phyloP scores from a whole-genome alignment of 805 yeast species.

The Barnettozyma salicaria region DNA sequence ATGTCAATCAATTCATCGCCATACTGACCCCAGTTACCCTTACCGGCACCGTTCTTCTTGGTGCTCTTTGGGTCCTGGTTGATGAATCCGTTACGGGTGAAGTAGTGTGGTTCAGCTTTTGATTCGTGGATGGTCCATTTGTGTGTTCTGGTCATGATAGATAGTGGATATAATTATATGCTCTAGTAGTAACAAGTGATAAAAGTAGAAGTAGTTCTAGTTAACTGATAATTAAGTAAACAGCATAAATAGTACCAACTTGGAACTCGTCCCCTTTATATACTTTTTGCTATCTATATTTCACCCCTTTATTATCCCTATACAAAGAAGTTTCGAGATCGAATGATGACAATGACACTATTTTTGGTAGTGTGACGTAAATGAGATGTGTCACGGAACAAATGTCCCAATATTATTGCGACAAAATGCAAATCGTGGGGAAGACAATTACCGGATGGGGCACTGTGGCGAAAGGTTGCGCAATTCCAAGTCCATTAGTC shows the following conservation, averaged over 20 bases:
- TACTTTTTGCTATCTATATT: too few species aligned
- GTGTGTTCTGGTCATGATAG: slow-evolving; percentile 66
- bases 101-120: slow-evolving; percentile 59
- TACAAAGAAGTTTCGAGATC: too few species aligned
- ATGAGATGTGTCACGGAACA: neutral
- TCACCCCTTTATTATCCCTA: too few species aligned
- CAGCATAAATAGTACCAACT: too few species aligned
- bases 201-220: neutral
- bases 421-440: slow-evolving; percentile 6
- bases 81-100: slow-evolving; percentile 67
- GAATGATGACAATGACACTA: neutral
- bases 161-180: too few species aligned
- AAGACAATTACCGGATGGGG: too few species aligned
- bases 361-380: slow-evolving; percentile 1
- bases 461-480: too few species aligned
- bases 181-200: too few species aligned
- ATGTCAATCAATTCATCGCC: slow-evolving; percentile 73
- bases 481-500: too few species aligned
- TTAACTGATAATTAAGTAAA: too few species aligned
- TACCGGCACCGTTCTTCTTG: slow-evolving; percentile 83
- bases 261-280: neutral
- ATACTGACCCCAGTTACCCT: slow-evolving; percentile 79
- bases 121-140: slow-evolving; percentile 66
- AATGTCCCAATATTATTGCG: slow-evolving; percentile 2
- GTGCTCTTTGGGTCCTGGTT: slow-evolving; percentile 69